These are phyloP conservation scores for Fusarium virguliforme DNA, from an alignment of 2,329 filamentous ascomycete species.

Conservation along the genomic window DNA sequence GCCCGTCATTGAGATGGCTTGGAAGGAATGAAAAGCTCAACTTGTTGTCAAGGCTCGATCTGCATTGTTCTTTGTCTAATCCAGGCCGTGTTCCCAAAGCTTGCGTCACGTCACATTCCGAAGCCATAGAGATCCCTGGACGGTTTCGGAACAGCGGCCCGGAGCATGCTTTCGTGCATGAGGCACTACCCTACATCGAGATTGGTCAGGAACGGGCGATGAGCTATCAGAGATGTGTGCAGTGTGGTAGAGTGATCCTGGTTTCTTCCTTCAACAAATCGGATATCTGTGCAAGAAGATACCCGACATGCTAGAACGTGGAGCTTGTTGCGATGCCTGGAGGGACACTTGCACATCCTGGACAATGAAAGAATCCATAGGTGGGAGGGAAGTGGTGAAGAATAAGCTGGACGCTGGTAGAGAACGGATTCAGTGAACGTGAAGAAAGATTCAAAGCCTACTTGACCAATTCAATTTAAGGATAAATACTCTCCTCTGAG, in stretches of 20 bases:
- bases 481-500: neutral
- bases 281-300: neutral
- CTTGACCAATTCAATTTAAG: neutral
- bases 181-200: slow-evolving; percentile 29
- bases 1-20: slow-evolving; percentile 10
- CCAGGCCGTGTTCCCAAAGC: slow-evolving; percentile 12
- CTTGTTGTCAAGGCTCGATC: slow-evolving; percentile 11
- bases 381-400: neutral
- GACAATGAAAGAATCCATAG: neutral
- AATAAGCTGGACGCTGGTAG: neutral
- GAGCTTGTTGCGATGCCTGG: no score
- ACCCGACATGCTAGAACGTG: no score
- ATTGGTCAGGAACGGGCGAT: neutral
- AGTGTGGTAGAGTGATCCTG: neutral
- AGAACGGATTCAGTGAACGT: neutral
- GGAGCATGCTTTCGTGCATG: neutral
- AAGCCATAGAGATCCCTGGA: slow-evolving; percentile 22
- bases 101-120: slow-evolving; percentile 43
- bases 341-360: neutral
- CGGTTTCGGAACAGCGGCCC: slow-evolving; percentile 23
- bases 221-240: neutral
- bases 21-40: neutral
- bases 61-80: slow-evolving; percentile 35
- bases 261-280: no score
- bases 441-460: neutral